phyloP scores from a whole-genome alignment of 129 eudicot species.

The Artemisia annua region DNA sequence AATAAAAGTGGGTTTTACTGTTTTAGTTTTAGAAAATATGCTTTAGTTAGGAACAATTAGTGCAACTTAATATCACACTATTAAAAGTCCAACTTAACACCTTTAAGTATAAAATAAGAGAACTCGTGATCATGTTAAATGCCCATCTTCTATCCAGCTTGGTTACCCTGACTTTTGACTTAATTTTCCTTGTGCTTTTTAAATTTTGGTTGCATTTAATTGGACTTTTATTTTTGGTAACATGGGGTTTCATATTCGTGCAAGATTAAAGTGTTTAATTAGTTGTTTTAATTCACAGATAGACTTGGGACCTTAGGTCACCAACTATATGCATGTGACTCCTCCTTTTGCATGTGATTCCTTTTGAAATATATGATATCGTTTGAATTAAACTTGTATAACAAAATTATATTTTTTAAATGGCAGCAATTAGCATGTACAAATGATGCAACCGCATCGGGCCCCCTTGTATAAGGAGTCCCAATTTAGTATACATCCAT shows the following conservation, averaged over 20 bases:
- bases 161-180: slow-evolving; percentile 19
- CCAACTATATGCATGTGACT: slow-evolving; percentile 37
- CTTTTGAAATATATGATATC: not conserved
- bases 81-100: not conserved
- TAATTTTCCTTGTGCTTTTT: not conserved
- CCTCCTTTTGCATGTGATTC: slow-evolving; percentile 26
- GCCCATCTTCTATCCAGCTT: slow-evolving; percentile 18
- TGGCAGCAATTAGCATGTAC: too few relatives aligned
- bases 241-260: slow-evolving; percentile 27
- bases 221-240: slow-evolving; percentile 23
- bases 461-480: too few relatives aligned
- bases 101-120: not conserved
- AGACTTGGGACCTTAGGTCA: slow-evolving; percentile 24
- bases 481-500: too few relatives aligned
- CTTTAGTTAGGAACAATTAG: too few relatives aligned
- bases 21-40: too few relatives aligned
- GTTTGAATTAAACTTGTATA: not conserved
- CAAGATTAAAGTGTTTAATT: slow-evolving; percentile 14
- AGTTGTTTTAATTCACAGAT: slow-evolving; percentile 18
- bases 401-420: not conserved
- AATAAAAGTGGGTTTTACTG: too few relatives aligned
- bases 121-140: slow-evolving; percentile 1
- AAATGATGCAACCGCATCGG: too few relatives aligned
- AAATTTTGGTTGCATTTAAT: slow-evolving; percentile 16
- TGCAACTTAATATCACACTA: too few relatives aligned